Percentiles rank a stretch among this genome's conserved stretches.
phyloP scores from a whole-genome alignment of 1,284 basidiomycete genomes.

The Chondrostereum purpureum region DNA sequence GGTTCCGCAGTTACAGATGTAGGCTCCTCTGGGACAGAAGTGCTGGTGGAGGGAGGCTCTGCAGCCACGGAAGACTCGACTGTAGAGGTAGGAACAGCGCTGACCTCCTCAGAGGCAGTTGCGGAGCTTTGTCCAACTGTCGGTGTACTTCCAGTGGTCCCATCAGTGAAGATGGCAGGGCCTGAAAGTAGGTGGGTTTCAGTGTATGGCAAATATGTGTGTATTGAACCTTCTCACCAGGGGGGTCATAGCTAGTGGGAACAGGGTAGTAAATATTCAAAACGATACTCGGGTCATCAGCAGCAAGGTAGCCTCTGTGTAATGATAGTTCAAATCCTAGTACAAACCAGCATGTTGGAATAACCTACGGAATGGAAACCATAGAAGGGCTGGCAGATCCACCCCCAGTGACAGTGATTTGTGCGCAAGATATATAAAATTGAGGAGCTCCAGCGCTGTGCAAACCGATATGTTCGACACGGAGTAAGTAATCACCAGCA shows the following conservation, averaged over 20 bases:
- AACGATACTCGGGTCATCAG: not conserved
- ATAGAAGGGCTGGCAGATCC: conserved; percentile 15
- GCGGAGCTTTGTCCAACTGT: not conserved
- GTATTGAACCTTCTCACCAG: conserved; percentile 16
- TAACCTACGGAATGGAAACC: not conserved
- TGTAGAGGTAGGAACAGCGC: not conserved
- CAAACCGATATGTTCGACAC: conserved; percentile 24
- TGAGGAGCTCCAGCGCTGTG: conserved; percentile 33
- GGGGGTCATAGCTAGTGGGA: conserved; percentile 28
- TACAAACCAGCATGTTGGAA: too few relatives aligned
- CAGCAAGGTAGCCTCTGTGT: not conserved
- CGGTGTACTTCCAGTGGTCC: not conserved
- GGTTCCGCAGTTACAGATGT: not conserved
- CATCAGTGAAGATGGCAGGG: not conserved
- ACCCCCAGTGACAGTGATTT: conserved; percentile 31
- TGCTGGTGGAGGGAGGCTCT: not conserved
- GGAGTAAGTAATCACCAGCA: not conserved
- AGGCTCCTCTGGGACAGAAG: not conserved
- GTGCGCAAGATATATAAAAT: conserved; percentile 34
- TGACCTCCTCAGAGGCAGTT: not conserved
- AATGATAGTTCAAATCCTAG: too few relatives aligned
- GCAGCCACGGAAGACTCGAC: not conserved
- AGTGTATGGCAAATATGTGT: not conserved
- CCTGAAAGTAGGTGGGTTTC: not conserved
- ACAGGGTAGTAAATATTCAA: conserved; percentile 19